A percentile compares a stretch with the other conserved stretches of the same genome.
phyloP scores from a whole-genome alignment of 495 filamentous ascomycete genomes.

The Penicillium cinerascens region DNA sequence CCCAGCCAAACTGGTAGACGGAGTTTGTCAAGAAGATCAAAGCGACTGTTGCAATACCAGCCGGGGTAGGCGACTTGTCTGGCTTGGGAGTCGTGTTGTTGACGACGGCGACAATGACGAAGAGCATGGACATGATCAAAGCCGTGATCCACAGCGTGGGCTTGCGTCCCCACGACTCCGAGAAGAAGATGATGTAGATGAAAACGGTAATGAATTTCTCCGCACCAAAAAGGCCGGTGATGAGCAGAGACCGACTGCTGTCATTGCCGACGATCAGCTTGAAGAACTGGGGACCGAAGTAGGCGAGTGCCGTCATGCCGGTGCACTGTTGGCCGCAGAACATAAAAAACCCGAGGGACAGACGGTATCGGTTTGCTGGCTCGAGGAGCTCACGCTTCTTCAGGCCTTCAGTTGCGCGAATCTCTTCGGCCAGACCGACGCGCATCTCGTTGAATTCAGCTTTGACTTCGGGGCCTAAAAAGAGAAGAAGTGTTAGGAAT shows the following conservation, averaged over 20 bases:
- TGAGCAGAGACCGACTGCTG: constrained; percentile 36
- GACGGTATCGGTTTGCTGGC: constrained; percentile 42
- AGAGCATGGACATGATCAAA: constrained; percentile 41
- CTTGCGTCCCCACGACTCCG: constrained; percentile 54
- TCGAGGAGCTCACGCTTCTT: constrained; percentile 43
- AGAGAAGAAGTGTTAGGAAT: neutral
- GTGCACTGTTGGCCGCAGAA: constrained; percentile 40
- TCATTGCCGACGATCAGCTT: constrained; percentile 40
- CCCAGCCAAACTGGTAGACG: constrained; percentile 50
- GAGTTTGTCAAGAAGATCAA: constrained; percentile 48
- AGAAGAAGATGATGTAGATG: constrained; percentile 47
- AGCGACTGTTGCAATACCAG: constrained; percentile 44
- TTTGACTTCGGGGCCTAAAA: constrained; percentile 27
- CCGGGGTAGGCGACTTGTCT: constrained; percentile 26
- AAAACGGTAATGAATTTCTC: constrained; percentile 46
- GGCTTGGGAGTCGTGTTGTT: constrained; percentile 34
- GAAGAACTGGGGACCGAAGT: constrained; percentile 50
- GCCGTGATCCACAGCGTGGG: constrained; percentile 50
- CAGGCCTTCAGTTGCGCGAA: constrained; percentile 40
- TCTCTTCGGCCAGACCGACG: constrained; percentile 40
- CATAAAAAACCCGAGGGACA: constrained; percentile 37
- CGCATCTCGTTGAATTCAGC: constrained; percentile 46
- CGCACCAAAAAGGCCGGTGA: constrained; percentile 49
- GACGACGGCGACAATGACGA: constrained; percentile 48
- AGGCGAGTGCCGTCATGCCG: constrained; percentile 42